Evolutionary conservation across 2,329 filamentous ascomycete species (phyloP), one percentile per base, ranked within the genome.

Genomic region (Arachnopeziza araneosa): DNA sequence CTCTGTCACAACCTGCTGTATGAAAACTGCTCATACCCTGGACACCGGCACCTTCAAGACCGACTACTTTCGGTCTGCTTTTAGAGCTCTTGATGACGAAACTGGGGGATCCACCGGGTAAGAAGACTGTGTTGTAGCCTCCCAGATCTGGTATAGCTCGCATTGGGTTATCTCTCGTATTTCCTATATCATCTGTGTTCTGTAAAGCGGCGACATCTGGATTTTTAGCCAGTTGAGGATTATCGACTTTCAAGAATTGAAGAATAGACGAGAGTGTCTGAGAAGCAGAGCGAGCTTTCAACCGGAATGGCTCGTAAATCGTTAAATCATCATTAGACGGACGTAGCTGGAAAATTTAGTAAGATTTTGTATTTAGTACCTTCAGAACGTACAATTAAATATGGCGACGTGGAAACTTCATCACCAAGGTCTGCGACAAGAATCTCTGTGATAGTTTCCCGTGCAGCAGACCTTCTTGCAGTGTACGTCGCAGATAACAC

Each of bases 381-480:
- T 51, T 30, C 9, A 26, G 3, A 22, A 74, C 87, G 76, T 77
- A 93, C 90, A 67, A 98, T 87, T 22, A 99, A 78, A 72, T 96
- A 91, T 7, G 93, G 91, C 2, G 83, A 84, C 62, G 83, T 86
- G 23, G 81, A 80, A 10, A 84, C 85, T 4, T 80, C 76, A 69
- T 96, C 91, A 24, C 95, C 95, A 14, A 99, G 81, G 65, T 98
- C 88, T 36, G 92, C 88, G 6, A 97, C 83, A 8, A 96, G 71
- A 4, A 96, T 83, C 73, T 99, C 93, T 0, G 85, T 84, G 8
- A 99, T 74, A 0, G 78, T 81, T 67, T 95, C 92, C 67, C 87
- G 88, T 8, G 83, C 83, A 23, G 86, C 86, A 53, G 87, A 86
- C 68, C 91, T 85, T 66, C 89, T 84, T 2, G 84, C 82, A 0